phyloP scores from a whole-genome alignment of 73 alveolate species.

The Diophrys appendiculata region DNA sequence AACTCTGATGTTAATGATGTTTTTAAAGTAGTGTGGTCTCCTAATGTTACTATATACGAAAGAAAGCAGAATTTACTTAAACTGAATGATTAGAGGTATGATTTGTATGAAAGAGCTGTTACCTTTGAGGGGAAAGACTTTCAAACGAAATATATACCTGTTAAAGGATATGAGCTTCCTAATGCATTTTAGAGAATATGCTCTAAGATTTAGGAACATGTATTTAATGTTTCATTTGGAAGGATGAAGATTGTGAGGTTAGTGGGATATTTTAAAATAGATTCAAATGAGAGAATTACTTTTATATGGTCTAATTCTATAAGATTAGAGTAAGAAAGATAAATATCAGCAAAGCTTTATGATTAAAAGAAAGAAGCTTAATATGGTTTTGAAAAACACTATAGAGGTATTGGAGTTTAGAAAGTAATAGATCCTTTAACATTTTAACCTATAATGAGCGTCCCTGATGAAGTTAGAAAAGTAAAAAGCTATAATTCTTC shows the following conservation, averaged over 20 bases:
- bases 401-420: constrained; percentile 27
- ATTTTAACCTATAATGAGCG: not conserved
- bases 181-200: constrained; percentile 65
- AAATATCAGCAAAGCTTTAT: not conserved
- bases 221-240: constrained; percentile 81
- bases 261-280: constrained; percentile 81
- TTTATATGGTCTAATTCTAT: constrained; percentile 79
- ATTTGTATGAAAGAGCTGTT: constrained; percentile 93
- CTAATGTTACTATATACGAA: constrained; percentile 87
- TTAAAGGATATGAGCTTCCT: constrained; percentile 75
- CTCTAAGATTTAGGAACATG: constrained; percentile 76
- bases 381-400: not conserved
- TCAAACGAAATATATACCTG: constrained; percentile 72
- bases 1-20: constrained; percentile 70
- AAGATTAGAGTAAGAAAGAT: constrained; percentile 41
- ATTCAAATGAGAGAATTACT: constrained; percentile 67
- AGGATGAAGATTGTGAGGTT: constrained; percentile 75
- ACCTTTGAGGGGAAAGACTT: constrained; percentile 94
- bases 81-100: constrained; percentile 72
- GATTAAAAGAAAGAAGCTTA: not conserved
- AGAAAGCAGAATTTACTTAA: constrained; percentile 75
- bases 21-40: constrained; percentile 78
- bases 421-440: constrained; percentile 25
- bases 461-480: constrained; percentile 5
- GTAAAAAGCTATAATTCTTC: too few relatives aligned